Conservation (phyloP, 2,329 filamentous ascomycete species). For the Ophiognomonia clavigignenti-juglandacearum region DNA sequence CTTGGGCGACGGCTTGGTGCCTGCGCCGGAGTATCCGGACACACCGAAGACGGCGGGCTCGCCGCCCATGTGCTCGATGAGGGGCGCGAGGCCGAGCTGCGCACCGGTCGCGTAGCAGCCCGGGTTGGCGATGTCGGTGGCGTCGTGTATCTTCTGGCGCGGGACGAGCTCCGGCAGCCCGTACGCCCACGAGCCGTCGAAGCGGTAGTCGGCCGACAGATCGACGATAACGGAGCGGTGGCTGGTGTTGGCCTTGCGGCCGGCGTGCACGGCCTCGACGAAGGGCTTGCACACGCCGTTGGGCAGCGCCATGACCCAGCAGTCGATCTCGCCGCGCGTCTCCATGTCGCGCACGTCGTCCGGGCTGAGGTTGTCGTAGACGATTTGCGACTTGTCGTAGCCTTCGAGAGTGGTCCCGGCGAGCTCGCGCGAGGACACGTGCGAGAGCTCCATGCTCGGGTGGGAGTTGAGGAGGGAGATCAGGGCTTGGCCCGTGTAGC, state of each 20-base stretch:
- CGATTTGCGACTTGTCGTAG: constrained; percentile 86
- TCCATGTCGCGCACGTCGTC: constrained; percentile 87
- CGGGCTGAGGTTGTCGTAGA: constrained; percentile 82
- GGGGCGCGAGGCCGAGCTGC: constrained; percentile 80
- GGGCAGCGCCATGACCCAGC: constrained; percentile 95
- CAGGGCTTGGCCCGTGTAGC: constrained; percentile 89
- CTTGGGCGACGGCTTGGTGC: constrained; percentile 90
- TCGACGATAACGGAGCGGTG: constrained; percentile 78
- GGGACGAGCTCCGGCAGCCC: constrained; percentile 82
- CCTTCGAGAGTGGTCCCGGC: constrained; percentile 81
- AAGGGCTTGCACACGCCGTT: constrained; percentile 94
- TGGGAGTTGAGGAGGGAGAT: constrained; percentile 84
- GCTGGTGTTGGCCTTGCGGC: constrained; percentile 44
- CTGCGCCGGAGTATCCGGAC: constrained; percentile 90
- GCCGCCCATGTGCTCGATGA: constrained; percentile 71
- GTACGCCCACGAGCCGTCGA: constrained; percentile 81
- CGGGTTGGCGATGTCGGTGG: constrained; percentile 83
- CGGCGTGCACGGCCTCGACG: constrained; percentile 79
- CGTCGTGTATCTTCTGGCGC: constrained; percentile 69
- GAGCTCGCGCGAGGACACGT: constrained; percentile 92
- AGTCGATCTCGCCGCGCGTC: constrained; percentile 79
- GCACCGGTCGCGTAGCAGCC: constrained; percentile 94
- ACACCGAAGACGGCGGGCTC: constrained; percentile 84
- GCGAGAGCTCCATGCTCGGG: constrained; percentile 81
- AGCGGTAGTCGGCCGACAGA: constrained; percentile 94